A percentile compares a stretch with the other conserved stretches of the same genome.
Evolutionary conservation across 2,329 filamentous ascomycete species (phyloP).

Genomic region (Aspergillus fijiensis): DNA sequence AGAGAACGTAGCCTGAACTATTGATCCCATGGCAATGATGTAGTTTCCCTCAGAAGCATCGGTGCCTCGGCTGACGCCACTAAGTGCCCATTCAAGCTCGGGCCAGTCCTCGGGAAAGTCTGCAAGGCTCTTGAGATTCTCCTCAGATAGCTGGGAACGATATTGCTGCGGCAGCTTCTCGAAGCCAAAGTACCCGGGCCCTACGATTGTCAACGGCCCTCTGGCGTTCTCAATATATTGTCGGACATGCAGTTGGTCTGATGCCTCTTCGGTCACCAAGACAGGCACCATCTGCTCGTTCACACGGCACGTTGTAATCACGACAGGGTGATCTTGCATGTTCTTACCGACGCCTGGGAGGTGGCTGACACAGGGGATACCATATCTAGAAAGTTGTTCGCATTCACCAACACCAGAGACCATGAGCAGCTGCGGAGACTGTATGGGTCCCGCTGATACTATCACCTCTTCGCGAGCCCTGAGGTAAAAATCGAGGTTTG

Average conservation of each 20-base stretch:
- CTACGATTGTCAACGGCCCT: constrained; percentile 27
- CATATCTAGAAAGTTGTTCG: constrained; percentile 22
- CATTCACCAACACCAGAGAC: constrained; percentile 51
- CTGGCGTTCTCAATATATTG: constrained; percentile 26
- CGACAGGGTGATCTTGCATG: constrained; percentile 35
- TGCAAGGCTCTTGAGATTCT: constrained; percentile 15
- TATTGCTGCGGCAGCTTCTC: constrained; percentile 30
- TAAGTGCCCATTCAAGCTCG: constrained; percentile 24
- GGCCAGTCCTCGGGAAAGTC: constrained; percentile 35
- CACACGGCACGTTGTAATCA: constrained; percentile 32
- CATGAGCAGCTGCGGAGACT: constrained; percentile 56
- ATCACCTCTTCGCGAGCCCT: constrained; percentile 51
- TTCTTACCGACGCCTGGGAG: constrained; percentile 40
- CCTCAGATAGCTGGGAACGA: constrained; percentile 19
- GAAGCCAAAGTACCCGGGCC: constrained; percentile 26
- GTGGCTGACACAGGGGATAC: constrained; percentile 28
- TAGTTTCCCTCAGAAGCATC: constrained; percentile 27
- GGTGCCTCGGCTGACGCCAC: neutral
- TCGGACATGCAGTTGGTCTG: constrained; percentile 19
- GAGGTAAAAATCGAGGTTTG: constrained; percentile 46
- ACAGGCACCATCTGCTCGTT: constrained; percentile 33
- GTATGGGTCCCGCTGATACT: constrained; percentile 54
- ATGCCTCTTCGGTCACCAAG: constrained; percentile 22
- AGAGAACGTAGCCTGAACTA: constrained; percentile 15
- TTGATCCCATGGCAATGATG: constrained; percentile 13